A percentile compares a stretch with the other conserved stretches of the same genome.
Evolutionary conservation across 1,284 basidiomycete genomes (phyloP).

Genomic region (Cutaneotrichosporon arboriforme): DNA sequence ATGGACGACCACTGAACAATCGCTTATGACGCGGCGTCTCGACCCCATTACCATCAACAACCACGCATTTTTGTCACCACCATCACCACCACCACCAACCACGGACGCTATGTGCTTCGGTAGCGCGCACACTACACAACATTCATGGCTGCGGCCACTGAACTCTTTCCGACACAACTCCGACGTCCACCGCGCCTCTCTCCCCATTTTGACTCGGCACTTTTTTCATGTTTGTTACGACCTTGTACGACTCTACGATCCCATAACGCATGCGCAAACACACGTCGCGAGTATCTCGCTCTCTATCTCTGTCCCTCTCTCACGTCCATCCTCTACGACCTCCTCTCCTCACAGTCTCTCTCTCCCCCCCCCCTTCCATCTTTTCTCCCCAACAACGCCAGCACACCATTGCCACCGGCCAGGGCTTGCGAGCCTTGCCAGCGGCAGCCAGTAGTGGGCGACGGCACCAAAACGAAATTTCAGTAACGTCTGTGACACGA

Average conservation of each 20-base stretch:
- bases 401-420: background rate
- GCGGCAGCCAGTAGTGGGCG: too few species aligned
- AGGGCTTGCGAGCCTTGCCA: too few species aligned
- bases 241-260: too few species aligned
- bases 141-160: constrained; percentile 1
- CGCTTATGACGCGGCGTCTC: background rate
- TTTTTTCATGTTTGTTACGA: too few species aligned
- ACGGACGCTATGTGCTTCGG: constrained; percentile 1
- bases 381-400: background rate
- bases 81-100: too few species aligned
- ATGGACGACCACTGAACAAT: background rate
- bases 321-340: too few species aligned
- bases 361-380: background rate
- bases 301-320: too few species aligned
- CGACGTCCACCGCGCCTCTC: background rate
- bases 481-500: constrained; percentile 14
- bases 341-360: background rate
- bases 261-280: background rate
- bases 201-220: background rate
- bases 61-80: background rate
- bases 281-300: background rate
- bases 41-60: background rate
- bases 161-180: too few species aligned
- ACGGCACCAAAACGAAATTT: background rate
- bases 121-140: too few species aligned